A percentile compares a stretch with the other conserved stretches of the same genome.
Evolutionary conservation across 1,139 yeast species (phyloP).

Genomic region (Diutina siamensis): DNA sequence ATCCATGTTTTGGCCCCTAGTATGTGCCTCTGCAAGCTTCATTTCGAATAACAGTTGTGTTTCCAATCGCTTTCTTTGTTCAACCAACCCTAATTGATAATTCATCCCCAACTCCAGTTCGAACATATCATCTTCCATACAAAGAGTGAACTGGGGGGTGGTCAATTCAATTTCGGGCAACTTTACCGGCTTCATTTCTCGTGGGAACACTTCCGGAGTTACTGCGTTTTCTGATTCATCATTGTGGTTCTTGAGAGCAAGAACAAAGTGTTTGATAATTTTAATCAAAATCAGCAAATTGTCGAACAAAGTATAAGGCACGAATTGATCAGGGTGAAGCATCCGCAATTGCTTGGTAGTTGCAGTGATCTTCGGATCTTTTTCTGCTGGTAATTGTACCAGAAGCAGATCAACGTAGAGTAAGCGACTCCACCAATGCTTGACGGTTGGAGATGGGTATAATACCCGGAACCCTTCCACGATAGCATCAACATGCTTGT

Average conservation of each 20-base stretch:
- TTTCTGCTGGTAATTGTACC: conserved; percentile 12
- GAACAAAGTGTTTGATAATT: conserved; percentile 41
- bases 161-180: conserved; percentile 38
- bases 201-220: conserved; percentile 8
- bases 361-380: conserved; percentile 12
- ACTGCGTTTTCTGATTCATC: neutral
- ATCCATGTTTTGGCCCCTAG: neutral
- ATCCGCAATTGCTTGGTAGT: conserved; percentile 24
- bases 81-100: conserved; percentile 64
- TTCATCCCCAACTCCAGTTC: conserved; percentile 69
- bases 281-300: conserved; percentile 45
- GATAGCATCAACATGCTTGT: conserved; percentile 18
- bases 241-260: conserved; percentile 14
- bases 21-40: neutral
- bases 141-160: neutral
- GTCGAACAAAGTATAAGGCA: conserved; percentile 51
- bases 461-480: conserved; percentile 1
- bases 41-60: conserved; percentile 42
- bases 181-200: conserved; percentile 28
- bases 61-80: conserved; percentile 56
- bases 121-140: conserved; percentile 38
- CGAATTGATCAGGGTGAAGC: conserved; percentile 40
- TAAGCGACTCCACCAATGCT: conserved; percentile 40
- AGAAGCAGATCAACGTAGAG: conserved; percentile 29
- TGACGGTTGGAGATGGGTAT: conserved; percentile 23